Conservation (phyloP, 2,329 filamentous ascomycete species). For the Ascochyta rabiei region DNA sequence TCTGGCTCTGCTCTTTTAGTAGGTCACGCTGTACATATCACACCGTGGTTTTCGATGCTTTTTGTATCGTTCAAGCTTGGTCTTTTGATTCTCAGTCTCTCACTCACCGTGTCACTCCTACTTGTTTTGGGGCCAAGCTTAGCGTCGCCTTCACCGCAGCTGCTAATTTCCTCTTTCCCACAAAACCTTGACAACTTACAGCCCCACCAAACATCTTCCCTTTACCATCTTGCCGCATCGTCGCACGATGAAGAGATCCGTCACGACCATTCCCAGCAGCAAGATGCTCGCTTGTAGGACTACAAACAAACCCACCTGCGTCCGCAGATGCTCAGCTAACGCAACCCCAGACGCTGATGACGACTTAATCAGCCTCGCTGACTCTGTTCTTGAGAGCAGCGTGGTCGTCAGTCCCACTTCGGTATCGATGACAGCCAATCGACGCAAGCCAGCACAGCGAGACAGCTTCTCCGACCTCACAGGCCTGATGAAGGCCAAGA, state of each 20-base stretch:
- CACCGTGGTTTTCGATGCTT: too few relatives aligned
- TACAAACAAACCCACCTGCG: not conserved
- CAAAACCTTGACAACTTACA: not conserved
- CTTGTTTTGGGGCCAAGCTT: not conserved
- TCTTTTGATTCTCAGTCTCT: not conserved
- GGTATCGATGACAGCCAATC: not conserved
- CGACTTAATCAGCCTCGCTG: conserved; percentile 20
- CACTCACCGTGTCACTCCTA: not conserved
- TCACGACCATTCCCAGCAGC: not conserved
- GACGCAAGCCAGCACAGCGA: not conserved
- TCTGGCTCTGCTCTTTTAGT: too few relatives aligned
- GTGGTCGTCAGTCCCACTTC: not conserved
- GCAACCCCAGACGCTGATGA: conserved; percentile 7
- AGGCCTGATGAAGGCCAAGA: conserved; percentile 27
- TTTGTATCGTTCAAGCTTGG: too few relatives aligned
- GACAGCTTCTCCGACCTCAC: conserved; percentile 30
- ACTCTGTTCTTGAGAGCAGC: not conserved
- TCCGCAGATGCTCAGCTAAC: not conserved
- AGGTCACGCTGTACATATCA: too few relatives aligned
- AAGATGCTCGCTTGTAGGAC: conserved; percentile 9
- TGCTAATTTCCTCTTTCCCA: not conserved
- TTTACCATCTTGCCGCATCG: not conserved
- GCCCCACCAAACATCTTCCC: not conserved
- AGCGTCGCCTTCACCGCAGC: conserved; percentile 2
- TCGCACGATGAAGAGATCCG: not conserved